Percentiles rank a stretch among this genome's conserved stretches.
Evolutionary conservation across 1,284 basidiomycete species (phyloP).

Genomic region (Chondrostereum purpureum): DNA sequence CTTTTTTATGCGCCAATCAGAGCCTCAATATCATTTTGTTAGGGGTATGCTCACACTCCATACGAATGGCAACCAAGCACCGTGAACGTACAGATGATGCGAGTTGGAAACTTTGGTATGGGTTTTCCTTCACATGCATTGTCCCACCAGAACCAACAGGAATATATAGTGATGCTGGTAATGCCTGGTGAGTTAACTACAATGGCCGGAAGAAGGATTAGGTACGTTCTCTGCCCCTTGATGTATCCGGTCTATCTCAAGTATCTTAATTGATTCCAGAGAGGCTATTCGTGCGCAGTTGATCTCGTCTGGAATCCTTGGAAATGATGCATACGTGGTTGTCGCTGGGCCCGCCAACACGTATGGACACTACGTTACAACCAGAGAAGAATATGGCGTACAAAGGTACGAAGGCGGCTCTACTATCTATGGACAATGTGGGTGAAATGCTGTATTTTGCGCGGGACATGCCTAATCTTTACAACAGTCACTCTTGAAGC

Average conservation of each 20-base stretch:
- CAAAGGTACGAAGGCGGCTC: conserved; percentile 82
- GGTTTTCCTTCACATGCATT: not conserved
- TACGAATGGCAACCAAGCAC: conserved; percentile 75
- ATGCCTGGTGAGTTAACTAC: conserved; percentile 53
- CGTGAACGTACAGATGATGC: conserved; percentile 75
- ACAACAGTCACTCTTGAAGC: conserved; percentile 63
- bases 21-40: conserved; percentile 5
- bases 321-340: conserved; percentile 64
- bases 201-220: conserved; percentile 7
- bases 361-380: conserved; percentile 72
- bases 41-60: conserved; percentile 61
- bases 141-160: conserved; percentile 3
- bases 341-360: conserved; percentile 77
- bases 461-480: conserved; percentile 3
- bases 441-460: conserved; percentile 21
- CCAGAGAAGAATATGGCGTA: conserved; percentile 67
- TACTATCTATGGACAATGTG: conserved; percentile 73
- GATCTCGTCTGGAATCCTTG: conserved; percentile 56
- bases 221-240: conserved; percentile 3
- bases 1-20: too few relatives aligned
- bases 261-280: conserved; percentile 25
- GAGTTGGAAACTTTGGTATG: conserved; percentile 62
- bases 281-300: conserved; percentile 57
- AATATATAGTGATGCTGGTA: conserved; percentile 55
- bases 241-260: conserved; percentile 11